Conservation (phyloP, 306 rosid genomes). For the Neltuma alba region DNA sequence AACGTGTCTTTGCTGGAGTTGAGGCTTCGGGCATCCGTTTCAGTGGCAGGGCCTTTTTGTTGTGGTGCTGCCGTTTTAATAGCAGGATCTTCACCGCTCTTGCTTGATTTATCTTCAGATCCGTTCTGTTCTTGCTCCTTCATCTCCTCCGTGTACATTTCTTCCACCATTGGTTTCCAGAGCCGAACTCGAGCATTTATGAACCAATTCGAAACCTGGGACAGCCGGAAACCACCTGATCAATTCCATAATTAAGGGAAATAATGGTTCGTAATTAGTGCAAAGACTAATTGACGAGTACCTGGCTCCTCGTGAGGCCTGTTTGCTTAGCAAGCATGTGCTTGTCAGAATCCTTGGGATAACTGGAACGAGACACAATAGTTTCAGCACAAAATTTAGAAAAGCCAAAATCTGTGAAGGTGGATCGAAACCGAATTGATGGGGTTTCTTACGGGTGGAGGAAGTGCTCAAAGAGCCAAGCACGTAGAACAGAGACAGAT, state of each 20-base stretch:
- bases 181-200: conserved; percentile 95
- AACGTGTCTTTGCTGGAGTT: conserved; percentile 57
- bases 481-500: conserved; percentile 95
- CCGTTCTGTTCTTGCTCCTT: conserved; percentile 77
- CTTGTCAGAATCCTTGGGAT: conserved; percentile 97
- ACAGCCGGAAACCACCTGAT: not conserved
- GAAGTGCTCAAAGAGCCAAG: conserved; percentile 99
- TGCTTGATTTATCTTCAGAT: conserved; percentile 62
- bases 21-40: conserved; percentile 51
- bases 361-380: conserved; percentile 49
- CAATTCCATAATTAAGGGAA: not conserved
- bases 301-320: conserved; percentile 98
- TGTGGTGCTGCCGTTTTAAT: conserved; percentile 48
- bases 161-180: conserved; percentile 99
- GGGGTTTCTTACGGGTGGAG: conserved; percentile 84
- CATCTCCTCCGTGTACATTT: conserved; percentile 86
- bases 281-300: conserved; percentile 19
- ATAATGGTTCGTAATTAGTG: not conserved
- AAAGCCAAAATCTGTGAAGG: not conserved
- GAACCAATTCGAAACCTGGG: conserved; percentile 97
- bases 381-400: conserved; percentile 22
- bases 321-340: conserved; percentile 96
- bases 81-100: conserved; percentile 57
- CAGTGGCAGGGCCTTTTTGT: conserved; percentile 43
- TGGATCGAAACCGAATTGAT: not conserved